Base-by-base conservation (phyloP, 1,284 basidiomycete species). In the Tilletia horrida region DNA sequence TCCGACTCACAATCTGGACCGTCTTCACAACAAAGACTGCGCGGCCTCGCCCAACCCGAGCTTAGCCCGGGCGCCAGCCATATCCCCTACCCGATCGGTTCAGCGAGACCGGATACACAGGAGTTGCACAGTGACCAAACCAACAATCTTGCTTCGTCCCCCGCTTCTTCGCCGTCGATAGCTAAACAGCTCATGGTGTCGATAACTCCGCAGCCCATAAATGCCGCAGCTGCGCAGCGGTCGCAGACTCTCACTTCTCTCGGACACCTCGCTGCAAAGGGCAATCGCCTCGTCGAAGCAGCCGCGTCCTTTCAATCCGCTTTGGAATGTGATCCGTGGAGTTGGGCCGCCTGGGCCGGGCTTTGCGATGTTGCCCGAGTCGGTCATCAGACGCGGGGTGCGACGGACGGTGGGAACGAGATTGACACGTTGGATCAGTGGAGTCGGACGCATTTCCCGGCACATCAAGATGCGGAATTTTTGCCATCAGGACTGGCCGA, bases 291-390 rank as follows among this genome's bases (percentile, higher is more conserved):
- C 25, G 59, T 66, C 3, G 69, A 77, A 59, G 78, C 78, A 2
- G 70, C 69, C 1, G 47, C 70, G 9, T 44, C 57, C 59, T 74
- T 76, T 64, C 27, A 47, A 23, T 62, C 67, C 18, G 76, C 76
- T 8, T 66, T 72, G 25, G 64, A 71, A 13, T 55, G 64, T 7
- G 77, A 79, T 47, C 74, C 68, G 40, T 74, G 72, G 67, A 76
- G 74, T 25, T 80, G 79, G 78, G 70, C 71, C 16, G 76, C 78
- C 7, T 79, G 76, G 72, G 61, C 76, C 2, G 71, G 73, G 1
- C 67, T 79, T 8, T 77, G 76, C 52, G 78, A 80, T 55, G 71
- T 73, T 9, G 74, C 70, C n/a, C 67, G 68, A 13, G 71, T 69
- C 35, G 59, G 47, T 13, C 35, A 40, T 11, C 52, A 66, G 65